A percentile compares a stretch with the other conserved stretches of the same genome.
Evolutionary conservation across 768 basidiomycete genomes (phyloP).

Genomic region (Agrocybe pediades): DNA sequence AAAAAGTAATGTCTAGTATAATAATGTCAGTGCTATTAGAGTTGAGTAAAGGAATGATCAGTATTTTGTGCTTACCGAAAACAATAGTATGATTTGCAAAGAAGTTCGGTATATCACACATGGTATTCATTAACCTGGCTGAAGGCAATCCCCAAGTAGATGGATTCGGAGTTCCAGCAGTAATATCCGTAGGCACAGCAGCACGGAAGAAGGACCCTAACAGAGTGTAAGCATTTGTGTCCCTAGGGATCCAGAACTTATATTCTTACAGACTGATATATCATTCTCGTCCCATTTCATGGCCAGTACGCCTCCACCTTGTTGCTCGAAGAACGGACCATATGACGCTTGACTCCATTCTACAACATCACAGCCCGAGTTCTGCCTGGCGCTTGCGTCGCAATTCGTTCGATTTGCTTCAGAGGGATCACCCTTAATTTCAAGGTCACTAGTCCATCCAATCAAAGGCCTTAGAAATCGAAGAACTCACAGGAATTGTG

Average conservation of each 20-base stretch:
- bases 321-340: slow-evolving; percentile 78
- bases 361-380: slow-evolving; percentile 75
- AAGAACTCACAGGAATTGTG: slow-evolving; percentile 17
- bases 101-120: slow-evolving; percentile 59
- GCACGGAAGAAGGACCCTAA: slow-evolving; percentile 84
- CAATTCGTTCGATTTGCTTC: slow-evolving; percentile 54
- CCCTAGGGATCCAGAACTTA: slow-evolving; percentile 3
- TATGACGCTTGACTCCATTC: slow-evolving; percentile 86
- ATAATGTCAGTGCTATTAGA: not conserved
- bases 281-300: slow-evolving; percentile 88
- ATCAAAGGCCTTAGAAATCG: not conserved
- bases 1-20: slow-evolving; percentile 80
- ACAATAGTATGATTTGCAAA: slow-evolving; percentile 75
- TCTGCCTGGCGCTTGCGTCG: slow-evolving; percentile 49
- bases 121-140: slow-evolving; percentile 56
- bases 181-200: slow-evolving; percentile 71
- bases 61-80: slow-evolving; percentile 56
- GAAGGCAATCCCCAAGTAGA: slow-evolving; percentile 70
- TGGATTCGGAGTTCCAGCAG: slow-evolving; percentile 62
- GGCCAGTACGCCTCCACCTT: slow-evolving; percentile 82
- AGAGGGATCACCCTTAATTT: slow-evolving; percentile 41
- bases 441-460: not conserved
- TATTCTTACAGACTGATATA: slow-evolving; percentile 79
- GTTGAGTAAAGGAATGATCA: not conserved
- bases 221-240: not conserved